Conservation (phyloP, 345 rosid species). For the Pistacia integerrima region DNA sequence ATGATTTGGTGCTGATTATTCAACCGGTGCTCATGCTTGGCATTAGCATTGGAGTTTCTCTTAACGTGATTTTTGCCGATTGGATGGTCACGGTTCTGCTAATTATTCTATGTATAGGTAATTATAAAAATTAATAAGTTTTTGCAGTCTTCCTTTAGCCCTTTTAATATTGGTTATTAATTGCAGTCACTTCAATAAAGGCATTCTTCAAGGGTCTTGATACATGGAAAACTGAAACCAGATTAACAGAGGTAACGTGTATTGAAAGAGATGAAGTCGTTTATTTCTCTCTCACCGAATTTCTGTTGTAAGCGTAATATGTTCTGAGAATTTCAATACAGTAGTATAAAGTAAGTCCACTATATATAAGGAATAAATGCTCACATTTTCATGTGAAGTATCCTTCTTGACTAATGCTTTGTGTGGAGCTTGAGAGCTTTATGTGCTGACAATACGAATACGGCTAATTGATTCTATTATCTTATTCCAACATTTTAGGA, state of each 20-base stretch:
- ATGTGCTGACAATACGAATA: no score
- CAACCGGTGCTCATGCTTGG: slow-evolving; percentile 93
- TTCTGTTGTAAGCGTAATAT: no score
- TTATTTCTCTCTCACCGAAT: no score
- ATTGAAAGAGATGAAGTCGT: no score
- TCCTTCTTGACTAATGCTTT: neutral
- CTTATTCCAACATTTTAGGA: slow-evolving; percentile 26
- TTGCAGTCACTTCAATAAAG: slow-evolving; percentile 42
- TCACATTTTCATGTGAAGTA: no score
- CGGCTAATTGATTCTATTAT: no score
- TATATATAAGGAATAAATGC: no score
- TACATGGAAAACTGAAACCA: slow-evolving; percentile 52
- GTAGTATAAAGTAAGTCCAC: no score
- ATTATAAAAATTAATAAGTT: neutral
- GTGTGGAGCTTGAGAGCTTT: neutral
- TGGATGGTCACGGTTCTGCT: slow-evolving; percentile 88
- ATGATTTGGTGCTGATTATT: slow-evolving; percentile 74
- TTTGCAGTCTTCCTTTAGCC: neutral
- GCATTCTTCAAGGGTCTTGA: slow-evolving; percentile 52
- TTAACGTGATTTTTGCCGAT: slow-evolving; percentile 74
- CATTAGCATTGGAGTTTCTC: slow-evolving; percentile 75
- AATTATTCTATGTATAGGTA: slow-evolving; percentile 76
- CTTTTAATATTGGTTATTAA: neutral
- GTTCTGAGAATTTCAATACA: no score
- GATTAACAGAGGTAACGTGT: slow-evolving; percentile 34